Percentiles rank a stretch among this genome's conserved stretches.
Evolutionary conservation across 148 eudicot species (phyloP).

Genomic region (Rhododendron simsii): DNA sequence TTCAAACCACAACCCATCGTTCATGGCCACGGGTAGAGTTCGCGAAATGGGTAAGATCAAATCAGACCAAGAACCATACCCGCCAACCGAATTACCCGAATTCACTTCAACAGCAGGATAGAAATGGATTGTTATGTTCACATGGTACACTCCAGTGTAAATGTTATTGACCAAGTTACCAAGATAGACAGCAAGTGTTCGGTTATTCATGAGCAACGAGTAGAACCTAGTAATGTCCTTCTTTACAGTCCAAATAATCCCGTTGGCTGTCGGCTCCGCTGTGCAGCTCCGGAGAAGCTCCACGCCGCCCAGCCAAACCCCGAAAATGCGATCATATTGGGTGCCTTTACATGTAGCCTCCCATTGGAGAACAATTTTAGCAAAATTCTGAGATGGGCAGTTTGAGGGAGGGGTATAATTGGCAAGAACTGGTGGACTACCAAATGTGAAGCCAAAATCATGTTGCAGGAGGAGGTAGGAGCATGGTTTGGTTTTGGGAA

Average conservation of each 20-base stretch:
- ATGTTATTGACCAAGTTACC: slow-evolving; percentile 64
- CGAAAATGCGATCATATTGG: slow-evolving; percentile 78
- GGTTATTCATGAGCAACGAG: slow-evolving; percentile 50
- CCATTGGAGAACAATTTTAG: slow-evolving; percentile 60
- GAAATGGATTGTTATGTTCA: slow-evolving; percentile 52
- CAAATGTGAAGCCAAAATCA: slow-evolving; percentile 66
- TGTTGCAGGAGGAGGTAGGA: slow-evolving; percentile 56
- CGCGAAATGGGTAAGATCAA: slow-evolving; percentile 75
- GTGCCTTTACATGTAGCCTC: slow-evolving; percentile 60
- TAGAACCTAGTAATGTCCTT: slow-evolving; percentile 70
- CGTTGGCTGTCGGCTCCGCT: slow-evolving; percentile 71
- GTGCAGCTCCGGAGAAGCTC: slow-evolving; percentile 93
- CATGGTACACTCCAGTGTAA: slow-evolving; percentile 87
- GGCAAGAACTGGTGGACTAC: slow-evolving; percentile 44
- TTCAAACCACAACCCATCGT: slow-evolving; percentile 88
- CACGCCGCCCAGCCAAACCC: slow-evolving; percentile 86
- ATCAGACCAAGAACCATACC: slow-evolving; percentile 46
- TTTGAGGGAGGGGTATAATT: slow-evolving; percentile 57
- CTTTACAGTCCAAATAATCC: slow-evolving; percentile 69
- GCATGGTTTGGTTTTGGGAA: slow-evolving; percentile 53
- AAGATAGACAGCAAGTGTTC: slow-evolving; percentile 64
- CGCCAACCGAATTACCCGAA: not conserved
- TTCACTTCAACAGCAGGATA: slow-evolving; percentile 34
- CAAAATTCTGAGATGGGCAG: slow-evolving; percentile 39
- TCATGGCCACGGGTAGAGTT: slow-evolving; percentile 39